Base-by-base conservation (phyloP, 192 early-diverging fungal species). In the Mortierella alpina region DNA sequence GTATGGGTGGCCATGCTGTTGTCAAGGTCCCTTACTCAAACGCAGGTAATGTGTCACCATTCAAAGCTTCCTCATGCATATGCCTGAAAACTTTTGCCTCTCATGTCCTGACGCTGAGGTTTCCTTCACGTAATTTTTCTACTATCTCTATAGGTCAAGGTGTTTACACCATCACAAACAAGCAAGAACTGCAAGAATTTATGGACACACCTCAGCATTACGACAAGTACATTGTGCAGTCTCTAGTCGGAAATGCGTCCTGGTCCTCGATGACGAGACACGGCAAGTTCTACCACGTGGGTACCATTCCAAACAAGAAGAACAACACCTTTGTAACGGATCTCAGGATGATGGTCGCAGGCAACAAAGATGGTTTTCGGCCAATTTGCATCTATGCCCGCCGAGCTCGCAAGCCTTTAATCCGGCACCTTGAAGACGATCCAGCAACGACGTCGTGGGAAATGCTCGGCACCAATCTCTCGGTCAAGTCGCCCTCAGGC, bases 201-300 rank as follows among this genome's bases (percentile, higher is more conserved):
- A 88, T 96, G 87, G 84, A 87, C 11, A 81, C 84, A 42, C 90
- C 92, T 72, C 95, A 96, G 61, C 89, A 93, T 66, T 96, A 96
- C 75, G 91, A 95, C 84, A 96, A 96, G 86, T 96, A 94, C 68
- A 95, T 96, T 83, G 95, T 96, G 5, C 95, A 96, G 73, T 91
- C 90, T 15, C 84, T 96, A 10, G 95, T 96, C 41, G 95, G 95
- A 17, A 95, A 95, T 62, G 93, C 95, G 9, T 92, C 92, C 5
- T 95, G 94, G 94, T 91, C 90, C 5, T 90, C 88, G 46, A 83
- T 89, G 18, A 92, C 93, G 10, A 78, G 91, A 50, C 83, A 88
- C 57, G 95, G 94, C 54, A 93, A 91, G 72, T 96, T 94, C 65
- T 96, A 93, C 73, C 95, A 96, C 72, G 95, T 95, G 22, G 95